Evolutionary conservation across 805 yeast species (phyloP), one percentile per base, ranked within the genome.

Genomic region (Schwanniomyces occidentalis): DNA sequence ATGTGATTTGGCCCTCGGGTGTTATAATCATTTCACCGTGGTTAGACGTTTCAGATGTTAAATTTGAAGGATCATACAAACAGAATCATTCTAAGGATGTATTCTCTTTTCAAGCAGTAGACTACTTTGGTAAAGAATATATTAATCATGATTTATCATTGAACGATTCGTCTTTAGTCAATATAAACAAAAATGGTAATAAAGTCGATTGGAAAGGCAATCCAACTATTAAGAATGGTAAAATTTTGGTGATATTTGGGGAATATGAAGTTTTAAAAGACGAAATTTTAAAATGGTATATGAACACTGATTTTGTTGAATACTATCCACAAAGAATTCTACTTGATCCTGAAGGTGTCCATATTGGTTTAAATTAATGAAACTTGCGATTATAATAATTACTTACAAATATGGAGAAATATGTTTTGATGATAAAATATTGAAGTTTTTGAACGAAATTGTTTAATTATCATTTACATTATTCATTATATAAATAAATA

Each of bases 261-360:
- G 73, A 67, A 49, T 69, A 65, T 35, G 73, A 68, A 42, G 48
- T 52, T 12, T 67, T 68, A 40, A 50, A 71, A 37, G 73, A 67
- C 44, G 69, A 64, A 35, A 46, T 65, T 15, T 45, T 59, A 30
- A 56, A 54, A 29, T 68, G 69, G 67, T 59, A 0, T 8, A n/a
- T n/a, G n/a, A n/a, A n/a, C n/a, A n/a, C n/a, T n/a, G n/a, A n/a
- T n/a, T n/a, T n/a, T n/a, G n/a, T n/a, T n/a, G n/a, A n/a, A n/a
- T n/a, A n/a, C n/a, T n/a, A n/a, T n/a, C n/a, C n/a, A n/a, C n/a
- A n/a, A n/a, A n/a, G n/a, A n/a, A n/a, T n/a, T n/a, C n/a, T n/a
- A n/a, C n/a, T n/a, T n/a, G n/a, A n/a, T n/a, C n/a, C n/a, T n/a
- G n/a, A n/a, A n/a, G n/a, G n/a, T n/a, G n/a, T n/a, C n/a, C n/a